A percentile compares a stretch with the other conserved stretches of the same genome.
These are phyloP conservation scores for Sanguinoderma infundibulare DNA, from an alignment of 1,284 basidiomycete genomes.

Conservation along the genomic window DNA sequence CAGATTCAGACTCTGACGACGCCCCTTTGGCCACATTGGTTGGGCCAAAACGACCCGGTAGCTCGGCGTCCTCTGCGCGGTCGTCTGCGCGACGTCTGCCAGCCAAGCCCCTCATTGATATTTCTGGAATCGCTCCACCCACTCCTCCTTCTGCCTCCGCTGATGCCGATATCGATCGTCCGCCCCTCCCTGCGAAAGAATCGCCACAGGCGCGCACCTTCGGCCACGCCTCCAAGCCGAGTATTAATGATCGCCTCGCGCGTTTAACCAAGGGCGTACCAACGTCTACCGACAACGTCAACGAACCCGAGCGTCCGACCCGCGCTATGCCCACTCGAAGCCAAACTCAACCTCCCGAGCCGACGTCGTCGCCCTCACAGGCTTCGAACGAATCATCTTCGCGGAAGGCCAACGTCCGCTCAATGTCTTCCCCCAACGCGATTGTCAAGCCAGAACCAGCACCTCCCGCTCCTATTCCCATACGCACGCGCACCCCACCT, in stretches of 20 bases:
- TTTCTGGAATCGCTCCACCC: conserved; percentile 35
- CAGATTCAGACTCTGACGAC: conserved; percentile 39
- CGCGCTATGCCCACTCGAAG: conserved; percentile 29
- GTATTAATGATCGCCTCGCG: conserved; percentile 34
- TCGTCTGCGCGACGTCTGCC: conserved; percentile 36
- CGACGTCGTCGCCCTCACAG: conserved; percentile 13
- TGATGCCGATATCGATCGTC: conserved; percentile 16
- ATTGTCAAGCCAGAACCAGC: conserved; percentile 28
- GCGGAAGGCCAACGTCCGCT: conserved; percentile 29
- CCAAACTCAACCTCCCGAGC: conserved; percentile 31
- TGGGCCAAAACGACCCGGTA: conserved; percentile 48
- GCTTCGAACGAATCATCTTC: conserved; percentile 22
- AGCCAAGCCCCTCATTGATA: conserved; percentile 55
- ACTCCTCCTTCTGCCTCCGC: conserved; percentile 20
- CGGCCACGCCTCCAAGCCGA: conserved; percentile 31
- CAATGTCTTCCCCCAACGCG: conserved; percentile 32
- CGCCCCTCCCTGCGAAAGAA: conserved; percentile 25
- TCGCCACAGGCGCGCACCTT: conserved; percentile 9
- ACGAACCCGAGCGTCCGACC: conserved; percentile 11
- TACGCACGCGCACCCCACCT: conserved; percentile 61
- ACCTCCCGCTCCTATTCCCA: conserved; percentile 64
- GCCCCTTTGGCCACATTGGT: conserved; percentile 47
- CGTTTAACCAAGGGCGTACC: conserved; percentile 29
- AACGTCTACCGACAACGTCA: conserved; percentile 17
- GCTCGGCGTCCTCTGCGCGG: conserved; percentile 45